phyloP scores from a whole-genome alignment of 345 rosid species.

The Corchorus olitorius region DNA sequence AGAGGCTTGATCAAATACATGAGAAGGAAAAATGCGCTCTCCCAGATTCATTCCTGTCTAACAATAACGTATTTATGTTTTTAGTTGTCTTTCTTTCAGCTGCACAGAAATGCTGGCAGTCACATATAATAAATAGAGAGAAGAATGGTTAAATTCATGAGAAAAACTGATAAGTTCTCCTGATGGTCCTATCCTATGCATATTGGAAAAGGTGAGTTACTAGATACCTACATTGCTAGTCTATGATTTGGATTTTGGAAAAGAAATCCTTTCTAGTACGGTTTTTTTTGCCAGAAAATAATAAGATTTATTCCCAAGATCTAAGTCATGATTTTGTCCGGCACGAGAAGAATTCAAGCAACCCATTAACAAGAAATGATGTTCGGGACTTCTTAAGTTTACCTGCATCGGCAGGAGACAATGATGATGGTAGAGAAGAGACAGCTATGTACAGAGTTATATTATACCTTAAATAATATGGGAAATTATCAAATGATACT shows the following conservation, averaged over 20 bases:
- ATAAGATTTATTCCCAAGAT: background rate
- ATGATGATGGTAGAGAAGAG: background rate
- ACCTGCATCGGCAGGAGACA: background rate
- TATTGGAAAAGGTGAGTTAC: too few species aligned
- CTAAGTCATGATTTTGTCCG: background rate
- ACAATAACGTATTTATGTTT: background rate
- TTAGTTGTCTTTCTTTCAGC: too few species aligned
- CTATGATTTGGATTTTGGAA: too few species aligned
- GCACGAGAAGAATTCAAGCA: constrained; percentile 8
- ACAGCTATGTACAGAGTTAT: background rate
- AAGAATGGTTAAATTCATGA: too few species aligned
- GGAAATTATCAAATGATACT: constrained; percentile 81
- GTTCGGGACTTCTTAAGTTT: background rate
- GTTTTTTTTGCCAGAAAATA: background rate
- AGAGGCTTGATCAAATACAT: background rate
- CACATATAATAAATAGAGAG: too few species aligned
- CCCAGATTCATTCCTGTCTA: background rate
- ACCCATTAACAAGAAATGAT: background rate
- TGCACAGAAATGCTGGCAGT: too few species aligned
- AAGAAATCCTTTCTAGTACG: background rate
- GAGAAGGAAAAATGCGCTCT: background rate
- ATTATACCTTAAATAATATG: constrained; percentile 81
- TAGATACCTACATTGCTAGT: too few species aligned
- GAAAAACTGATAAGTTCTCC: too few species aligned
- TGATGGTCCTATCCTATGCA: too few species aligned